These are phyloP conservation scores for Beauveria australis DNA, from an alignment of 2,329 filamentous ascomycete genomes.

Conservation along the genomic window DNA sequence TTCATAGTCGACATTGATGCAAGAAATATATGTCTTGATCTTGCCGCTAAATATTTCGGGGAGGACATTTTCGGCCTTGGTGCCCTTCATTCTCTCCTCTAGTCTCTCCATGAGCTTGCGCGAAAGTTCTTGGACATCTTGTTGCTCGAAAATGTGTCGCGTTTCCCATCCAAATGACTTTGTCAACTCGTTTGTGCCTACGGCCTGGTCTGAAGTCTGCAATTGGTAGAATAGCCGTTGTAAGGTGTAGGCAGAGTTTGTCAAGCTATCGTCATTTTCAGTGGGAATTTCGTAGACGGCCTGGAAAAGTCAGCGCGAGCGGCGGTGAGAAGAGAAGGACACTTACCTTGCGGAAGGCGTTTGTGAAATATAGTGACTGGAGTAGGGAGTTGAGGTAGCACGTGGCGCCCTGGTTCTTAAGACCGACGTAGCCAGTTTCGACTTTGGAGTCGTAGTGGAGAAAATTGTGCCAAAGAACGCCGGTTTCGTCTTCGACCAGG, in stretches of 20 bases:
- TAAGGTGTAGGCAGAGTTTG: slow-evolving; percentile 87
- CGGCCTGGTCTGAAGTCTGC: slow-evolving; percentile 75
- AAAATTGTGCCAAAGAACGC: slow-evolving; percentile 86
- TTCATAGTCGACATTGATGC: slow-evolving; percentile 97
- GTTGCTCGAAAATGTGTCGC: slow-evolving; percentile 94
- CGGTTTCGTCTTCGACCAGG: slow-evolving; percentile 78
- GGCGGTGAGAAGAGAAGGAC: not conserved
- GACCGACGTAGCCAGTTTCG: slow-evolving; percentile 91
- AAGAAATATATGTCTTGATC: slow-evolving; percentile 97
- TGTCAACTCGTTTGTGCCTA: slow-evolving; percentile 87
- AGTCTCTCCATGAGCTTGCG: slow-evolving; percentile 95
- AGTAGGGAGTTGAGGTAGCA: slow-evolving; percentile 81
- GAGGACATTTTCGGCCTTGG: slow-evolving; percentile 79
- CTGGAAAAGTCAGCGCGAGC: slow-evolving; percentile 32
- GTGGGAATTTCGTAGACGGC: slow-evolving; percentile 97
- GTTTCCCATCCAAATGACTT: slow-evolving; percentile 98
- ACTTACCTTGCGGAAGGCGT: slow-evolving; percentile 80
- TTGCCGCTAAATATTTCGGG: slow-evolving; percentile 93
- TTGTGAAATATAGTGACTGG: slow-evolving; percentile 80
- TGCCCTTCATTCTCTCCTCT: slow-evolving; percentile 97
- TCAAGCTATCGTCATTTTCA: slow-evolving; percentile 67
- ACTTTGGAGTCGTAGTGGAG: slow-evolving; percentile 98
- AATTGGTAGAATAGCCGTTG: slow-evolving; percentile 93
- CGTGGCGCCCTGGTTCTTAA: slow-evolving; percentile 93
- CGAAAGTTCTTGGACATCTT: slow-evolving; percentile 95